Evolutionary conservation across 192 early-diverging fungal species (phyloP), one percentile per base, ranked within the genome.

Genomic region (Podila verticillata): DNA sequence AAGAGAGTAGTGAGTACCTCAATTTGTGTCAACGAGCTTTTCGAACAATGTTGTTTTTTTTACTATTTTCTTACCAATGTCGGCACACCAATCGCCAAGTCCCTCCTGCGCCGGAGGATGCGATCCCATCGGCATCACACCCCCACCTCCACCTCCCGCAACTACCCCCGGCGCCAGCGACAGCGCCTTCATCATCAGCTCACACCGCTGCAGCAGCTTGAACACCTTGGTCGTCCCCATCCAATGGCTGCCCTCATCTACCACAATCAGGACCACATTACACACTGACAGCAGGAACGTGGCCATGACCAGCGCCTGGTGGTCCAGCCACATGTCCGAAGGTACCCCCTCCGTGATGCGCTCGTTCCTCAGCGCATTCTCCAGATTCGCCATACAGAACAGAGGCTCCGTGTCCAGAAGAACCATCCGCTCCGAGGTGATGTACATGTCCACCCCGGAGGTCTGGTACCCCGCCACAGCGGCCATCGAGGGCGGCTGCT

Each of bases 321-420:
- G 48, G 34, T 84, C 85, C 19, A 84, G 56, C 85, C 85, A 88
- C 15, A 82, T 28, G 48, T 85, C 84, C 4, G 81, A 64, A 19
- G 78, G 73, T 1, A 83, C 48, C 6, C 81, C 84, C n/a, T 87
- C 74, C 24, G 70, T 17, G 39, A 81, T 56, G 1, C 74, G 65
- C 7, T 75, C 80, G 51, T 79, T 67, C 35, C 73, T 71, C 22
- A 86, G 62, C 12, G 81, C 82, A 24, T 82, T 74, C 15, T 88
- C 87, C 26, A 86, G 47, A 10, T 84, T 75, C 29, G 85, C 82
- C 63, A 81, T 78, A 51, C 83, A 75, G 26, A 84, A 68, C 10
- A 93, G 79, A 2, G 90, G 84, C 64, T 91, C 86, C 8, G 88
- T 87, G 66, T 93, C 92, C 5, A 93, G 75, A 2, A 93, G 75